phyloP scores from a whole-genome alignment of 257 asterid genomes.

The Nyctanthes arbortristis region DNA sequence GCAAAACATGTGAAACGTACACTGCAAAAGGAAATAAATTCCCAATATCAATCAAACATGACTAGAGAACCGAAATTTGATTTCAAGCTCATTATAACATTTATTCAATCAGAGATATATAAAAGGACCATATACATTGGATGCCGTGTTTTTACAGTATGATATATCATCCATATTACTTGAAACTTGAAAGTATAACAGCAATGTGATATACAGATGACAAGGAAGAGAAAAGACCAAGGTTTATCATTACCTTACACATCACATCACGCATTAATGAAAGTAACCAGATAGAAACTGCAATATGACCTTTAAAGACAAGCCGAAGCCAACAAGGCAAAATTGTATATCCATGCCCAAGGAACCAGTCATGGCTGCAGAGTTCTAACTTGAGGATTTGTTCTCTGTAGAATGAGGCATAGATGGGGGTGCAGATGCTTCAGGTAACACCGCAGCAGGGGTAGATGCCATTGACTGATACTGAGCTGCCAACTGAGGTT shows the following conservation, averaged over 20 bases:
- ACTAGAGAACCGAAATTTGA: background rate
- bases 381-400: conserved; percentile 48
- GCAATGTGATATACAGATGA: conserved; percentile 30
- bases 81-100: conserved; percentile 18
- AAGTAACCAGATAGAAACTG: conserved; percentile 37
- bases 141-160: conserved; percentile 49
- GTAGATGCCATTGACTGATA: conserved; percentile 67
- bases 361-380: conserved; percentile 61
- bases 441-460: conserved; percentile 43
- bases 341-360: conserved; percentile 61
- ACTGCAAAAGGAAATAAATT: too few relatives aligned
- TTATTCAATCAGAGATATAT: conserved; percentile 31
- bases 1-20: too few relatives aligned
- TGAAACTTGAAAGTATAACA: conserved; percentile 20
- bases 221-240: conserved; percentile 22
- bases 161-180: conserved; percentile 40
- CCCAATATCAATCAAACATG: background rate
- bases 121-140: conserved; percentile 30
- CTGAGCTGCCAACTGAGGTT: conserved; percentile 72
- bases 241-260: conserved; percentile 37
- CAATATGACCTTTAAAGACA: conserved; percentile 35
- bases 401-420: conserved; percentile 50
- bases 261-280: conserved; percentile 61
- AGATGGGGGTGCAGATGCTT: conserved; percentile 35
- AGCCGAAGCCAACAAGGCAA: conserved; percentile 68